Evolutionary conservation across 2,329 filamentous ascomycete species (phyloP), one percentile per base, ranked within the genome.

Genomic region (Talaromyces sp.): DNA sequence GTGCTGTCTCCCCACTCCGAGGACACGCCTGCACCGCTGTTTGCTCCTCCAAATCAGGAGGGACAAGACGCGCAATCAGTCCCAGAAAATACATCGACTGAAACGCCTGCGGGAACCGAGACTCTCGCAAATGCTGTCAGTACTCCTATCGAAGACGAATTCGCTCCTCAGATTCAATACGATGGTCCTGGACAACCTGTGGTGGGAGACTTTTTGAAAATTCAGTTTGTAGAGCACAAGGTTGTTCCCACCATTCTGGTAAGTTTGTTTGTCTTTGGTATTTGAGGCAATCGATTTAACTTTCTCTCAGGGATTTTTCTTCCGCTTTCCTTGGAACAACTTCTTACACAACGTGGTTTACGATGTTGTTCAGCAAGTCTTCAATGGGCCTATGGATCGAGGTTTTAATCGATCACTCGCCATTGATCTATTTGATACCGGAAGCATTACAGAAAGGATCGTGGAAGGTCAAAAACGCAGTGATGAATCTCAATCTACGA

Each of bases 291-390:
- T 56, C n/a, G 51, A 28, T 53, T 8, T 61, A 28, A 61, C 30
- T 19, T 5, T 39, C 28, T 52, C 11, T 11, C 66, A 96, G 92
- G 91, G 92, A 61, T 98, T 98, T 80, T 99, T 99, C 79, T 99
- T 99, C 81, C 87, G 89, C 63, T 99, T 98, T 71, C 93, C 95
- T 1, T 99, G 95, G 95, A 99, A 99, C 77, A 99, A 99, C 75
- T 99, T 99, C 72, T 84, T 99, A 52, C 95, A 99, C 78, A 99
- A 99, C 71, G 95, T 99, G 51, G 95, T 99, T 55, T 99, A 99
- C 73, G 95, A 99, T 74, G 93, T 99, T 71, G 91, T 99, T 51
- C 95, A 99, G 75, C 95, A 99, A 79, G 95, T 99, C 0, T 98
- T 99, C 76, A 99, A 99, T 72, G 95, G 95, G 9, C 92, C 92